Base-by-base conservation (phyloP, 805 yeast genomes). In the Wickerhamomyces bovis region DNA sequence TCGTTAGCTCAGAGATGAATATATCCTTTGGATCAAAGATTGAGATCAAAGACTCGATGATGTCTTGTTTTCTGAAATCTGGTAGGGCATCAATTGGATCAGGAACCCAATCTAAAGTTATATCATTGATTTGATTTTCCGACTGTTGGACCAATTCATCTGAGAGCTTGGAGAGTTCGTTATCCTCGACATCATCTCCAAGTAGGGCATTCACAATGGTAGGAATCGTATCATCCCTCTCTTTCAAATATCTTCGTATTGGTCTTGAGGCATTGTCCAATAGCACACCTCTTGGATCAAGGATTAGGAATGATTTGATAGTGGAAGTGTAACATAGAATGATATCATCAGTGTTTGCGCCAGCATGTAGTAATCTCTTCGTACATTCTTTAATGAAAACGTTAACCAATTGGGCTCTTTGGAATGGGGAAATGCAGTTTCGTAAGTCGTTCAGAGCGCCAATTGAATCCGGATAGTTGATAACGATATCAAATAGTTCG, bases 51-150 rank as follows among this genome's bases (percentile, higher is more conserved):
- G 88, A 77, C 52, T 81, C 89, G 20, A 89, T 80, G 6, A 82
- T 75, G 57, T 87, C 95, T 38, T 78, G 75, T 49, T 78, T 77
- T 40, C 77, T 75, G 66, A 85, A 89, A 62, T 88, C 95, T 0
- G 90, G 87, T n/a, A 89, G 75, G 0, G 96, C 95, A 66, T 89
- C 96, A 15, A 86, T 75, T 0, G 96, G 96, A 54, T 87, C 95
- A 0, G 96, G 96, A 9, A 63, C 62, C 96, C 96, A 88, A 41
- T 75, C 68, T 3, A 80, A 57, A 36, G 52, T 49, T 9, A 55
- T 30, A 18, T 53, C 50, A 26, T 53, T 47, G 8, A 48, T 38
- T 2, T 56, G 51, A 5, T 57, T 44, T 8, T 47, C 43, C 0
- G 56, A 46, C 19, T 62, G 57, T 12, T 56, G 59, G 18, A 63